phyloP scores from a whole-genome alignment of 2,329 filamentous ascomycete species.

The Venturia effusa region DNA sequence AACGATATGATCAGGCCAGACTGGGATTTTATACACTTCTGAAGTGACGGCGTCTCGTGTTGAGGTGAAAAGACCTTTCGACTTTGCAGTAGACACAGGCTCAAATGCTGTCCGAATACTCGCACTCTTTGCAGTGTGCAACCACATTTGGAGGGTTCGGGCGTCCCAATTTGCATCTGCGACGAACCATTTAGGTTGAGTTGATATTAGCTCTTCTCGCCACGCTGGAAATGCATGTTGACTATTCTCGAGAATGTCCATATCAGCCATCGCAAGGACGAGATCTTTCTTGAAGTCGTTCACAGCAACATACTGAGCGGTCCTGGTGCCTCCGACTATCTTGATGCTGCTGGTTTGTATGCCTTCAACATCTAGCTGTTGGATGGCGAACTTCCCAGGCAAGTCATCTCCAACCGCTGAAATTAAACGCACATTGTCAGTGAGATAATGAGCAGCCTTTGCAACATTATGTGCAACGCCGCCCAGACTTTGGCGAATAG shows the following conservation, averaged over 20 bases:
- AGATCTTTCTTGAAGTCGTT: conserved; percentile 78
- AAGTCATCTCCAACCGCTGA: conserved; percentile 73
- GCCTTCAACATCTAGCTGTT: conserved; percentile 51
- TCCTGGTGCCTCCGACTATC: conserved; percentile 48
- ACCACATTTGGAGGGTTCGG: conserved; percentile 54
- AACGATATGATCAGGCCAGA: conserved; percentile 54
- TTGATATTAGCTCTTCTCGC: conserved; percentile 38
- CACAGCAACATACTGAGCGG: conserved; percentile 83
- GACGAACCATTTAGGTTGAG: conserved; percentile 64
- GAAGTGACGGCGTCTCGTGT: neutral
- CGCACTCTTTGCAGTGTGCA: conserved; percentile 47
- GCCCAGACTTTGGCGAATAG: conserved; percentile 72
- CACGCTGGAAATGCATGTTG: conserved; percentile 23
- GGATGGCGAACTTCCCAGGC: conserved; percentile 62
- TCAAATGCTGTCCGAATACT: conserved; percentile 64
- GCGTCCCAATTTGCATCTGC: conserved; percentile 81
- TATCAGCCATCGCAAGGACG: conserved; percentile 90
- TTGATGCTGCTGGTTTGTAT: conserved; percentile 48
- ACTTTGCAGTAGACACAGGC: conserved; percentile 77
- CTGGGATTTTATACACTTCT: conserved; percentile 13
- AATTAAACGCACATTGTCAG: conserved; percentile 58
- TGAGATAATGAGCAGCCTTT: conserved; percentile 63
- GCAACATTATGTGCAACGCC: conserved; percentile 92
- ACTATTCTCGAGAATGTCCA: conserved; percentile 60
- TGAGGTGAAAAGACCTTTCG: conserved; percentile 52